Percentiles rank a stretch among this genome's conserved stretches.
Conservation (phyloP, 306 rosid genomes). For the Mimosa bimucronata region DNA sequence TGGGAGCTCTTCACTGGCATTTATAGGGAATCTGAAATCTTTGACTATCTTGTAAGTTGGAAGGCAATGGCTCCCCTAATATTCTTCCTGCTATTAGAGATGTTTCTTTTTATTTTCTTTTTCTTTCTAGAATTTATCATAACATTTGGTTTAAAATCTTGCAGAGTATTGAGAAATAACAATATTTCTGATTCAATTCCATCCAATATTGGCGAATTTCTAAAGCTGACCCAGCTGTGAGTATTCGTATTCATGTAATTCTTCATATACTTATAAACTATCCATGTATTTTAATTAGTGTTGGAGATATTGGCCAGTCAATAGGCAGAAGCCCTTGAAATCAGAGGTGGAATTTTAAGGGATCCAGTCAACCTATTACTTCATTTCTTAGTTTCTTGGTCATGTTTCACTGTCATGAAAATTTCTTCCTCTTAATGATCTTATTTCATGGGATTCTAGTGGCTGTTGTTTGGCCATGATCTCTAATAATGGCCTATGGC, state of each 20-base stretch:
- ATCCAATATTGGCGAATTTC: constrained; percentile 60
- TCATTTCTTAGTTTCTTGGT: background rate
- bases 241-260: constrained; percentile 32
- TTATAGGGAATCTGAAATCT: constrained; percentile 69
- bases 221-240: constrained; percentile 57
- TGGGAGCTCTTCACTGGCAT: constrained; percentile 70
- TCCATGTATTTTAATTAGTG: background rate
- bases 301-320: background rate
- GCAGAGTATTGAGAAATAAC: constrained; percentile 75
- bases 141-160: constrained; percentile 30
- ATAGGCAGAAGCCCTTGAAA: background rate
- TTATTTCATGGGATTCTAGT: background rate
- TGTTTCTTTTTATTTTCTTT: background rate
- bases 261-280: constrained; percentile 1
- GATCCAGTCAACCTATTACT: background rate
- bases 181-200: constrained; percentile 74
- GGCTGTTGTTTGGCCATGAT: background rate
- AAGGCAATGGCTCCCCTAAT: constrained; percentile 37
- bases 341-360: background rate
- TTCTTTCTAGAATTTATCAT: constrained; percentile 24
- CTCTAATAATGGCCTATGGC: background rate
- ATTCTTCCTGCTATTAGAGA: background rate
- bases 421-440: background rate
- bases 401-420: background rate
- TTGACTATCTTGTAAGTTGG: constrained; percentile 69